Base-by-base conservation (phyloP, 176 grass and related monocot genomes). In the Eragrostis curvula region DNA sequence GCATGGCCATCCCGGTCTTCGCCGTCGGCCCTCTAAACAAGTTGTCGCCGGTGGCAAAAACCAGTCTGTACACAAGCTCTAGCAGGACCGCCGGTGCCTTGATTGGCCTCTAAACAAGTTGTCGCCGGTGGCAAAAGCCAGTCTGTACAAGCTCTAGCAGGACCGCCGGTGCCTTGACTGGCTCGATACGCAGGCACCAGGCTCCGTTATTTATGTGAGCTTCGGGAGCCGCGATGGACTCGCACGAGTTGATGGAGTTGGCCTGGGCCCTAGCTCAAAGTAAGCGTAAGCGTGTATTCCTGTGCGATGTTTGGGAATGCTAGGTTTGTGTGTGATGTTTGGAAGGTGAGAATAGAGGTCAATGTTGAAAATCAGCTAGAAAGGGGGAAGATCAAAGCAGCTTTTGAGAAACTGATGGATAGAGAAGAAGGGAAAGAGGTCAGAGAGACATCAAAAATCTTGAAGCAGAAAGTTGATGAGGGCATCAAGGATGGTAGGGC, bases 341-440 rank as follows among this genome's bases (percentile, higher is more conserved):
- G 64, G 78, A 68, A 21, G 21, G 14, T 80, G 2, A 4, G 32
- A 36, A 36, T 36, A 36, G 32, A 36, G 32, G 32, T 36, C 32
- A 36, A 36, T 2, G 47, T 36, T 3, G 17, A 16, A 18, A 32
- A 2, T 49, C 29, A 36, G 62, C 18, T 68, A 0, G 68, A 71
- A 13, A 28, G 68, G 28, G 14, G 23, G 47, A 23, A 27, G 12
- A 68, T 80, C n/a, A 24, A 17, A 12, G 29, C 12, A 5, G 77
- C 77, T 9, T 41, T 68, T 52, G 62, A 68, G 20, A 80, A 53
- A 80, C 36, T 51, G 48, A 53, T 80, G 30, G 21, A n/a, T 13
- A 28, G 4, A 40, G 7, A 77, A 46, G 7, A 42, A 68, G 77
- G 47, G n/a, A 67, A 68, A 10, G 27, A 79, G 6, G 3, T 68